A percentile compares a stretch with the other conserved stretches of the same genome.
Evolutionary conservation across 441 rosid genomes (phyloP).

Genomic region (Pelargonium myrrhifolium): DNA sequence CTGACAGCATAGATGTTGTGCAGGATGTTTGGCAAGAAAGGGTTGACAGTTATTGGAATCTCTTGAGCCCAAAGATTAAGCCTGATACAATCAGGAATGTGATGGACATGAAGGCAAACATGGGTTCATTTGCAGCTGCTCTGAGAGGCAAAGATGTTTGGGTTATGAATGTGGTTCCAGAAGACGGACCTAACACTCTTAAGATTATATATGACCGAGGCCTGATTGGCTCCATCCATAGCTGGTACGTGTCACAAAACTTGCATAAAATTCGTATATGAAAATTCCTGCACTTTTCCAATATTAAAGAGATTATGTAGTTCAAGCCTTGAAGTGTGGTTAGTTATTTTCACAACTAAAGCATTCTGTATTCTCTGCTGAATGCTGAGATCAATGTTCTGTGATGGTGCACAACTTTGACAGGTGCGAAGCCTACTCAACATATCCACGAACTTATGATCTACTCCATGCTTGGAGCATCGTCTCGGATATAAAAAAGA

Average conservation of each 20-base stretch:
- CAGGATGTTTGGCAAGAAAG: conserved; percentile 64
- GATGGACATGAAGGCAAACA: conserved; percentile 96
- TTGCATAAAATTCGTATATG: neutral
- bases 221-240: conserved; percentile 69
- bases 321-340: too few species aligned
- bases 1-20: too few species aligned
- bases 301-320: neutral
- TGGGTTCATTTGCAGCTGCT: conserved; percentile 92
- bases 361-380: too few species aligned
- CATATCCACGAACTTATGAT: conserved; percentile 91
- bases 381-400: too few species aligned
- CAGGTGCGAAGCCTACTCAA: conserved; percentile 96
- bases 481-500: conserved; percentile 66
- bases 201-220: conserved; percentile 92
- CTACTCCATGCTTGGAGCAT: conserved; percentile 83
- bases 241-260: conserved; percentile 47
- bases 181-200: conserved; percentile 87
- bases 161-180: conserved; percentile 93
- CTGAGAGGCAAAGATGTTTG: conserved; percentile 77
- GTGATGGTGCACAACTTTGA: too few species aligned
- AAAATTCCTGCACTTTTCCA: too few species aligned
- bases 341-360: too few species aligned
- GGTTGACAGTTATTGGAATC: conserved; percentile 75
- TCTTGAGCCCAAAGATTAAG: conserved; percentile 62
- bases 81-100: conserved; percentile 53